Evolutionary conservation across 352 stramenopile genomes (phyloP), one percentile per base, ranked within the genome.

Genomic region (Globisporangium middletonii): DNA sequence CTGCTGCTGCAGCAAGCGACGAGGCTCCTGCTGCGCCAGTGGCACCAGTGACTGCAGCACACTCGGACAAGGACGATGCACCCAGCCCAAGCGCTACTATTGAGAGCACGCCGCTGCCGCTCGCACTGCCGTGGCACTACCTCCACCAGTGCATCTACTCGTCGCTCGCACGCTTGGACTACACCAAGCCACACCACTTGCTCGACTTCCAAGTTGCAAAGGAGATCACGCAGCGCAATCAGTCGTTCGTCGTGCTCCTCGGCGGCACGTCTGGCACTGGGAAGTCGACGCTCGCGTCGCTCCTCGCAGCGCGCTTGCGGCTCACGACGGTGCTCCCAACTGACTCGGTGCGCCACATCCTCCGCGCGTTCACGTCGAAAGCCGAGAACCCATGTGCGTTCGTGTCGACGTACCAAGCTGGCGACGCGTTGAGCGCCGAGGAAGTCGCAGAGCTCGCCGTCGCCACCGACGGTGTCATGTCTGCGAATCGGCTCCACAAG

Each of bases 401-500:
- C 41, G 84, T 92, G 41, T 95, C 85, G 18, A 95, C 85, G 46
- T 95, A 95, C 57, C 83, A 95, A 62, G 85, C 85, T n/a, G 85
- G 85, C 55, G 83, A 95, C 43, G 83, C 83, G 27, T 62, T 93
- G 13, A 71, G 71, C 2, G 56, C 72, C 3, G 65, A 68, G 0
- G 72, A 85, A 46, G 63, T 93, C 44, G 66, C 76, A 4, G 79
- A 83, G 51, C 68, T 88, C 13, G 46, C 60, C 0, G 44, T 62
- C 15, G 59, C 66, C 7, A 49, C 65, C 0, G 64, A 66, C 37
- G 69, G 68, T 16, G 66, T 80, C 42, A 89, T 89, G 73, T 91
- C 84, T 11, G 59, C 69, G 27, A 83, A 83, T 19, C 76, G 85
- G 5, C 62, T 95, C 26, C 85, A 92, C 60, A 92, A 95, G 53